Percentiles rank a stretch among this genome's conserved stretches.
These are phyloP conservation scores for Fusarium luffae DNA, from an alignment of 2,329 filamentous ascomycete genomes.

Conservation along the genomic window DNA sequence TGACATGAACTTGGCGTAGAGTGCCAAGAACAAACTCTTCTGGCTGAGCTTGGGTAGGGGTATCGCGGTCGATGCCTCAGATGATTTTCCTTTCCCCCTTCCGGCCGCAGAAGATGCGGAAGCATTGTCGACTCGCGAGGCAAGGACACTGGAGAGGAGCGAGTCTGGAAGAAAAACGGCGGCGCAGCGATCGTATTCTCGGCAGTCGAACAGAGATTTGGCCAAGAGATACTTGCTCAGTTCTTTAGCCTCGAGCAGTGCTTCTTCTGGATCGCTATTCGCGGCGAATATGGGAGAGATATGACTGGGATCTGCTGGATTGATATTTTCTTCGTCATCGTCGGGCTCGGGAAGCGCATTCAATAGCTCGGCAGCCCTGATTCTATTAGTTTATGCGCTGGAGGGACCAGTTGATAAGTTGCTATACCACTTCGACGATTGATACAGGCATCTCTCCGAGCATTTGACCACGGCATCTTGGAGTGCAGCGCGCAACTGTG, in stretches of 20 bases:
- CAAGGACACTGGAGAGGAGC: slow-evolving; percentile 74
- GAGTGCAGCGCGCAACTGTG: slow-evolving; percentile 77
- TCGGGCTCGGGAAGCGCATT: slow-evolving; percentile 77
- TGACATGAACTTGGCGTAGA: slow-evolving; percentile 92
- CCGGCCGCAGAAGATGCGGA: slow-evolving; percentile 58
- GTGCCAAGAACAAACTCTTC: slow-evolving; percentile 88
- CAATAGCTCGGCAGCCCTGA: slow-evolving; percentile 92
- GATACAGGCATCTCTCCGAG: slow-evolving; percentile 93
- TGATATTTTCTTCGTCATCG: slow-evolving; percentile 62
- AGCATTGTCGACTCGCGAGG: slow-evolving; percentile 56
- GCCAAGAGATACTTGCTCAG: slow-evolving; percentile 87
- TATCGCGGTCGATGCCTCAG: slow-evolving; percentile 38
- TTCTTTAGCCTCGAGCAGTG: slow-evolving; percentile 80
- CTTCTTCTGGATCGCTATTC: slow-evolving; percentile 77
- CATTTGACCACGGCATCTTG: slow-evolving; percentile 90
- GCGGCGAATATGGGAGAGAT: slow-evolving; percentile 61
- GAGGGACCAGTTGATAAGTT: neutral
- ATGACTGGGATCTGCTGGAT: slow-evolving; percentile 51
- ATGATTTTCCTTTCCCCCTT: slow-evolving; percentile 68
- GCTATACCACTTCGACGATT: slow-evolving; percentile 91
- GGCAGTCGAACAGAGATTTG: slow-evolving; percentile 94
- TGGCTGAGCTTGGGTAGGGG: slow-evolving; percentile 76
- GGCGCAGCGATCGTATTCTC: slow-evolving; percentile 93
- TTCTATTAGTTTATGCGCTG: slow-evolving; percentile 28
- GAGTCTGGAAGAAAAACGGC: slow-evolving; percentile 87